Evolutionary conservation across 148 eudicot species (phyloP).

Genomic region (Nepenthes mirabilis): DNA sequence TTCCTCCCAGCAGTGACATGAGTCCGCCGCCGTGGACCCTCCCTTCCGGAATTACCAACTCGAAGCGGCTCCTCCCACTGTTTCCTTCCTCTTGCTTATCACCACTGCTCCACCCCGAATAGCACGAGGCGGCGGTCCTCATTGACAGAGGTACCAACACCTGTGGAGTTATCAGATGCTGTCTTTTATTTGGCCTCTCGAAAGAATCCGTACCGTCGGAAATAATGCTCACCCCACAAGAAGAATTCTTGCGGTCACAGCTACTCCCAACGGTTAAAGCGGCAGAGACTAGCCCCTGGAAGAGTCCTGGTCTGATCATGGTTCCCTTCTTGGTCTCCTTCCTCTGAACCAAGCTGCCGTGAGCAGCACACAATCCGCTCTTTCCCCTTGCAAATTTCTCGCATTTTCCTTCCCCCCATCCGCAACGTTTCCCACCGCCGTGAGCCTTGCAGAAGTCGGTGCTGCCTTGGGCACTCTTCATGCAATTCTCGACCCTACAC

Average conservation of each 20-base stretch:
- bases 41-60: constrained; percentile 50
- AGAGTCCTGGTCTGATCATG: constrained; percentile 68
- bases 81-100: constrained; percentile 18
- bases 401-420: constrained; percentile 57
- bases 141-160: constrained; percentile 88
- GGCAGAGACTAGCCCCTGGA: constrained; percentile 50
- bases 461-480: constrained; percentile 94
- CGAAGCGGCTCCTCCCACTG: constrained; percentile 10
- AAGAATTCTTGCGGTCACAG: constrained; percentile 33
- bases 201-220: constrained; percentile 46
- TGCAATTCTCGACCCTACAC: constrained; percentile 59
- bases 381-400: constrained; percentile 93
- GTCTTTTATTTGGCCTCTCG: constrained; percentile 34
- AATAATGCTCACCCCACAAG: constrained; percentile 30
- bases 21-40: constrained; percentile 94
- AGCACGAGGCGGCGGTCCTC: constrained; percentile 46
- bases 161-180: constrained; percentile 63
- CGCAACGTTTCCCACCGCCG: constrained; percentile 92
- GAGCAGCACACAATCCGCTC: constrained; percentile 89
- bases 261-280: constrained; percentile 24
- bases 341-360: constrained; percentile 50
- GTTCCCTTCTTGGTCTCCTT: constrained; percentile 33
- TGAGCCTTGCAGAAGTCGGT: constrained; percentile 94
- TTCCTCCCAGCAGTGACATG: constrained; percentile 68
- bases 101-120: constrained; percentile 16